Percentiles rank a stretch among this genome's conserved stretches.
Conservation (phyloP, 2,329 filamentous ascomycete genomes). For the Nothophaeocryptopus gaeumannii region DNA sequence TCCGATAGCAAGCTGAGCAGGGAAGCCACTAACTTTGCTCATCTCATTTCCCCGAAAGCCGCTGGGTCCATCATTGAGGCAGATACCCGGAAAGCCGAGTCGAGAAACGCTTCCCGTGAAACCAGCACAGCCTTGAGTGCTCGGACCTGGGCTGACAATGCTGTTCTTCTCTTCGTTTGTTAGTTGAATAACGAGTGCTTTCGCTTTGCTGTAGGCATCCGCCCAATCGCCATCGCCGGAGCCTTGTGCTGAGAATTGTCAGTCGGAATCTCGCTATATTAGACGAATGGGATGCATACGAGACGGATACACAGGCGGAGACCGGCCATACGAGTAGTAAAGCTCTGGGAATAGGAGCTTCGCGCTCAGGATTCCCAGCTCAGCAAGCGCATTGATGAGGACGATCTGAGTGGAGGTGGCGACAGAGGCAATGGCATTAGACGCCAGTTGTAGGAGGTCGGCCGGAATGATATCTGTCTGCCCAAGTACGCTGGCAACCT, state of each 20-base stretch:
- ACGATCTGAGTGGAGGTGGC: conserved; percentile 15
- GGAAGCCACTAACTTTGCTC: conserved; percentile 37
- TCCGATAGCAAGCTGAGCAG: conserved; percentile 36
- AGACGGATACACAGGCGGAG: conserved; percentile 32
- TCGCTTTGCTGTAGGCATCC: conserved; percentile 41
- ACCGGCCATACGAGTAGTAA: conserved; percentile 32
- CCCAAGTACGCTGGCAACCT: conserved; percentile 13
- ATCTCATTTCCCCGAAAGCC: conserved; percentile 55
- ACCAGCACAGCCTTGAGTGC: conserved; percentile 44
- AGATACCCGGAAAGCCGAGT: conserved; percentile 42
- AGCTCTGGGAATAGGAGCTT: conserved; percentile 24
- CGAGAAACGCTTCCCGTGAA: conserved; percentile 49
- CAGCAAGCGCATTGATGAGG: conserved; percentile 9
- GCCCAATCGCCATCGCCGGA: conserved; percentile 34
- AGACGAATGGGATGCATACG: conserved; percentile 19
- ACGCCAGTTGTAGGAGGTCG: conserved; percentile 13
- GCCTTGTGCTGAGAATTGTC: conserved; percentile 16
- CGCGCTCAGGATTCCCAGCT: conserved; percentile 10
- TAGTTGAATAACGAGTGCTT: conserved; percentile 38
- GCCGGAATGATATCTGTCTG: conserved; percentile 16
- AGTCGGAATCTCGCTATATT: too few species aligned
- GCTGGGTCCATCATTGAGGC: conserved; percentile 40
- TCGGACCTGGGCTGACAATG: conserved; percentile 34
- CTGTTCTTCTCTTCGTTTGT: conserved; percentile 40
- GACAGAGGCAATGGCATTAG: conserved; percentile 7